Evolutionary conservation across 1,284 basidiomycete species (phyloP).

Genomic region (Pseudozyma tsukubaensis): DNA sequence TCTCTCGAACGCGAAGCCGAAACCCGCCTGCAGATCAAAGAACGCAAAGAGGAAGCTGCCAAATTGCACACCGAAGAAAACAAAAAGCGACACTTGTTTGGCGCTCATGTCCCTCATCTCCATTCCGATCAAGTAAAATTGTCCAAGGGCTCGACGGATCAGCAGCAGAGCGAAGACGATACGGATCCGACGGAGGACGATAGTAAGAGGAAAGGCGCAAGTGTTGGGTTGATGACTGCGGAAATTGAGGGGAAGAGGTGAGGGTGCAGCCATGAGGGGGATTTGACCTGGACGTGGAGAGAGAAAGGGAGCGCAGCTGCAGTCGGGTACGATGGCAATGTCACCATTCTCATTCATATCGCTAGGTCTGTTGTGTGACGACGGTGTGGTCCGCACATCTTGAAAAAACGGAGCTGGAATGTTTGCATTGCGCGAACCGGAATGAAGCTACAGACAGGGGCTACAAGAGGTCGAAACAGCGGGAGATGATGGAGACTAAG

Average conservation of each 20-base stretch:
- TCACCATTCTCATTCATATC: background rate
- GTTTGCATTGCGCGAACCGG: background rate
- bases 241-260: background rate
- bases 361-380: background rate
- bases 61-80: conserved; percentile 34
- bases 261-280: background rate
- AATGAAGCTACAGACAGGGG: background rate
- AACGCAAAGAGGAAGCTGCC: conserved; percentile 41
- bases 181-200: conserved; percentile 24
- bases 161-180: conserved; percentile 20
- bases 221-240: background rate
- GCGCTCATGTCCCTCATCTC: background rate
- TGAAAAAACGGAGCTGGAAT: background rate
- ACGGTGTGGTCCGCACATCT: background rate
- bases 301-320: background rate
- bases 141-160: conserved; percentile 2
- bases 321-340: background rate
- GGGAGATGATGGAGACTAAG: background rate
- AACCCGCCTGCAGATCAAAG: conserved; percentile 37
- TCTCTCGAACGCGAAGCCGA: conserved; percentile 42
- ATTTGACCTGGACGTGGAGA: background rate
- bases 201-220: background rate
- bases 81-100: conserved; percentile 24
- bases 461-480: background rate
- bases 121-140: conserved; percentile 30